These are phyloP conservation scores for Rhododendron mucronatum DNA, from an alignment of 148 eudicot genomes.

Conservation along the genomic window DNA sequence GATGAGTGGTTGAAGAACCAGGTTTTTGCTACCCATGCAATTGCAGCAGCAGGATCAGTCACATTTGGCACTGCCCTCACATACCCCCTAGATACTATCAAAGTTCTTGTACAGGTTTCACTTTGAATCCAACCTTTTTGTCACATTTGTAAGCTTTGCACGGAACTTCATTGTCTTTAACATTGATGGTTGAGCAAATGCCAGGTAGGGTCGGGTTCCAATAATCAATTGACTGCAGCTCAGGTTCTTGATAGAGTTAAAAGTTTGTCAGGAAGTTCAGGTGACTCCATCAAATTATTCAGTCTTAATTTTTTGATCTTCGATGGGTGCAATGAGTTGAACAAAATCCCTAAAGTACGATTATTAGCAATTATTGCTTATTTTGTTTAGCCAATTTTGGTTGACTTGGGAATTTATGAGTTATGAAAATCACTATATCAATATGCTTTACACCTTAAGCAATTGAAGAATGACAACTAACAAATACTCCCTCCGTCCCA, in stretches of 20 bases:
- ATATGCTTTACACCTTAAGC: neutral
- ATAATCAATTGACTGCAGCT: constrained; percentile 42
- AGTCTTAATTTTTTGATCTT: neutral
- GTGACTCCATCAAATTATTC: constrained; percentile 9
- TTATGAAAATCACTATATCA: neutral
- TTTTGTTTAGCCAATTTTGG: neutral
- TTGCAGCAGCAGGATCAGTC: too few relatives aligned
- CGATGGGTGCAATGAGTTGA: neutral
- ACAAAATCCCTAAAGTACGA: neutral
- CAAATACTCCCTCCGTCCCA: too few relatives aligned
- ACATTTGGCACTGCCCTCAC: too few relatives aligned
- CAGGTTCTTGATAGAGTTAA: constrained; percentile 56
- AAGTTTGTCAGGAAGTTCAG: constrained; percentile 61
- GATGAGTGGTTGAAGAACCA: too few relatives aligned
- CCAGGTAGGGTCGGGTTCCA: constrained; percentile 19
- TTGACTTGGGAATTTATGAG: neutral
- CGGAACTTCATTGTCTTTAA: too few relatives aligned
- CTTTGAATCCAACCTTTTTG: too few relatives aligned
- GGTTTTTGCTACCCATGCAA: too few relatives aligned
- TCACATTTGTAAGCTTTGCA: too few relatives aligned
- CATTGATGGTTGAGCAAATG: too few relatives aligned
- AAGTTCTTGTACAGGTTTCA: too few relatives aligned
- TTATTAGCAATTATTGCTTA: neutral
- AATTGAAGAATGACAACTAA: neutral
- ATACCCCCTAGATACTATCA: too few relatives aligned